Evolutionary conservation across 345 rosid species (phyloP).

Genomic region (Camelina sativa): DNA sequence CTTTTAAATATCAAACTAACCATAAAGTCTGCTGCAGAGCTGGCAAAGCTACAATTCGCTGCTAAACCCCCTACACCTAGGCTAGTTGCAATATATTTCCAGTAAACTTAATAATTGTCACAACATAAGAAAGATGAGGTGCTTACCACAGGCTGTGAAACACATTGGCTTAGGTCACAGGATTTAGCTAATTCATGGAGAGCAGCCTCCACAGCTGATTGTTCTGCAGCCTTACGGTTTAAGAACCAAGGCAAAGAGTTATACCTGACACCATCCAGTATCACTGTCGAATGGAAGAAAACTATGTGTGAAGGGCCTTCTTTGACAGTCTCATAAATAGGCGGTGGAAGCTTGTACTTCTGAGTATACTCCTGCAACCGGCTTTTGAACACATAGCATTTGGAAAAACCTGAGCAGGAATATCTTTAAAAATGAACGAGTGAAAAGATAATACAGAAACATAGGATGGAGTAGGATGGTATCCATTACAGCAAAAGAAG

Average conservation of each 20-base stretch:
- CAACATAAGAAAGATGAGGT: constrained; percentile 11
- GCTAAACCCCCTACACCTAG: background rate
- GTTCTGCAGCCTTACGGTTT: constrained; percentile 96
- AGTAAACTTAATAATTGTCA: constrained; percentile 8
- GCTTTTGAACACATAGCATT: constrained; percentile 85
- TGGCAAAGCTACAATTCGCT: constrained; percentile 17
- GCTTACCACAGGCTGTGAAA: constrained; percentile 83
- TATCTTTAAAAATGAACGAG: constrained; percentile 29
- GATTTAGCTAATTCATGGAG: constrained; percentile 68
- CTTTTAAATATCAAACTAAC: constrained; percentile 1
- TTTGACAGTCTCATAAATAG: constrained; percentile 74
- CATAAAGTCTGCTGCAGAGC: background rate
- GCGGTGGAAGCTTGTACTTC: constrained; percentile 69
- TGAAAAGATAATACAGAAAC: constrained; percentile 3
- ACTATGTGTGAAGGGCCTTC: constrained; percentile 96
- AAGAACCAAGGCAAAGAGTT: constrained; percentile 81
- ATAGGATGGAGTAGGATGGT: background rate
- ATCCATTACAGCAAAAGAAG: background rate
- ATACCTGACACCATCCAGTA: constrained; percentile 64
- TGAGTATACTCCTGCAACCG: constrained; percentile 86
- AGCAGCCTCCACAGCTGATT: constrained; percentile 96
- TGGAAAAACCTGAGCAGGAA: constrained; percentile 65
- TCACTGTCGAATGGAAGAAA: constrained; percentile 70
- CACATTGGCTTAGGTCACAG: constrained; percentile 55
- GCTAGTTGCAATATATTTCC: background rate